These are phyloP conservation scores for Somion occarium DNA, from an alignment of 1,284 basidiomycete genomes.

Conservation along the genomic window DNA sequence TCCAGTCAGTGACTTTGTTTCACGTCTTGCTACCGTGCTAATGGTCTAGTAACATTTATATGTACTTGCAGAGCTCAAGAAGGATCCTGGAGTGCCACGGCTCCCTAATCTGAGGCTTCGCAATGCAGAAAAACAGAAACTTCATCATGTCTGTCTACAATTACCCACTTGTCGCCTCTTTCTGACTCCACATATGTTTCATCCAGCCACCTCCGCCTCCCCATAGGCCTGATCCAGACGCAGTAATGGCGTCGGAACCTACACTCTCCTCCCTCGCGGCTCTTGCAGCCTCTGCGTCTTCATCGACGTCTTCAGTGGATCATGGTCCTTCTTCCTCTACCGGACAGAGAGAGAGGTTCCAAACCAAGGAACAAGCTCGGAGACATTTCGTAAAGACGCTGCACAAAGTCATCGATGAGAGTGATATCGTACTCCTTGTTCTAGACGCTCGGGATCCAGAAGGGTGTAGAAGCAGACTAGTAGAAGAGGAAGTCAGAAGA, in stretches of 20 bases:
- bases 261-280: slow-evolving; percentile 56
- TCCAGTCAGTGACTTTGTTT: background rate
- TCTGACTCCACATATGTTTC: background rate
- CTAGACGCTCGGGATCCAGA: slow-evolving; percentile 92
- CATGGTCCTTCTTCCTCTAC: slow-evolving; percentile 22
- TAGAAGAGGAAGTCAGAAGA: slow-evolving; percentile 87
- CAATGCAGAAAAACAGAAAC: slow-evolving; percentile 49
- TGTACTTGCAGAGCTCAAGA: slow-evolving; percentile 58
- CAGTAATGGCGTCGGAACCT: slow-evolving; percentile 70
- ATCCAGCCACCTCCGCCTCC: slow-evolving; percentile 14
- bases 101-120: slow-evolving; percentile 64
- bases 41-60: background rate
- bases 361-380: slow-evolving; percentile 61
- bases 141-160: slow-evolving; percentile 17
- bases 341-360: slow-evolving; percentile 29
- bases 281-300: slow-evolving; percentile 29
- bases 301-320: slow-evolving; percentile 22
- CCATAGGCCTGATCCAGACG: slow-evolving; percentile 43
- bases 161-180: background rate
- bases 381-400: slow-evolving; percentile 72
- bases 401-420: slow-evolving; percentile 90
- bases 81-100: slow-evolving; percentile 78
- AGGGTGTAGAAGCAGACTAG: slow-evolving; percentile 80
- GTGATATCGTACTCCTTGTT: slow-evolving; percentile 86
- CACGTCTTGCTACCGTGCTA: background rate